Evolutionary conservation across 176 grass and related monocot species (phyloP).

Genomic region (Musa beccarii): DNA sequence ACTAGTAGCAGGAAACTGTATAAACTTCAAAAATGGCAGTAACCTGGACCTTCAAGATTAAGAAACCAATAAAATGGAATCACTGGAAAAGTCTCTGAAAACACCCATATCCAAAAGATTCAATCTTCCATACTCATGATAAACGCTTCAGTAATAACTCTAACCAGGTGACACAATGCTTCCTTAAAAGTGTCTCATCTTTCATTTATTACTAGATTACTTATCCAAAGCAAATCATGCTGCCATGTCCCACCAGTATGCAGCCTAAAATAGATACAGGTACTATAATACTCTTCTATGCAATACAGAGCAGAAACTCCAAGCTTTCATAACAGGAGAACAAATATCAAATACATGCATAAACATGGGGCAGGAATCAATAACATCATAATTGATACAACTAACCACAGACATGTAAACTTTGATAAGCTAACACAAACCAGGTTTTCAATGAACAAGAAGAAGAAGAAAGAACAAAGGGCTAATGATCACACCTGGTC

Average conservation of each 20-base stretch:
- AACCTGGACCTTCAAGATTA: no score
- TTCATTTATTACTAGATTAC: no score
- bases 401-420: background rate
- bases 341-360: background rate
- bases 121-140: no score
- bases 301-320: background rate
- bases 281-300: background rate
- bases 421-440: background rate
- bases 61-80: no score
- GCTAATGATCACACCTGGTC: conserved; percentile 49
- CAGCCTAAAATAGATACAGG: background rate
- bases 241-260: background rate
- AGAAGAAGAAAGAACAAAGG: conserved; percentile 13
- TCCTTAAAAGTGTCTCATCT: no score
- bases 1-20: no score
- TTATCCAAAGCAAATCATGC: no score
- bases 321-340: background rate
- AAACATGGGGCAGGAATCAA: background rate
- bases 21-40: no score
- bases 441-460: background rate
- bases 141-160: no score
- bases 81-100: no score
- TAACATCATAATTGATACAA: background rate
- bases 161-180: no score
- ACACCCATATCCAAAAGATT: no score